Evolutionary conservation across 495 filamentous ascomycete species (phyloP), one percentile per base, ranked within the genome.

Genomic region (Xylaria palmicola): DNA sequence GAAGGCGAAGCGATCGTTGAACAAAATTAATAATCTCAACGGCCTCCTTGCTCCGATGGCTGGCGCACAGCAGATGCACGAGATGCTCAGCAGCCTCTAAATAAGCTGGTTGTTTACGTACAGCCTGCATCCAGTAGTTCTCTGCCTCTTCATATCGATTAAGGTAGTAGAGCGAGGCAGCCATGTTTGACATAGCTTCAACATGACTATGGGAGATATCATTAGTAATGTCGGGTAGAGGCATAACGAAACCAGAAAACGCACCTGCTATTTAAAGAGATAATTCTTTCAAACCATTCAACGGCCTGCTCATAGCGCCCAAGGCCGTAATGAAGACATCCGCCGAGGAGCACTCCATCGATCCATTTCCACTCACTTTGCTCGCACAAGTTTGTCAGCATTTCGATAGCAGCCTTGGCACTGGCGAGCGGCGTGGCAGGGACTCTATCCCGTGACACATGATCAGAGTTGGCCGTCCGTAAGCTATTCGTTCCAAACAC

Each of bases 31-130:
- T 98, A 47, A 95, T 86, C 49, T 89, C 85, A 48, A 98, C 88
- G 13, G 93, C 94, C 68, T 98, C 92, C 66, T 83, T 87, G 29
- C 86, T 90, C 60, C 93, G 84, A 54, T 94, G 87, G 48, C 86
- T 89, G 56, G 85, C 88, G 72, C 91, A 96, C 22, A 97, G 73
- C 30, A 99, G 78, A 6, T 92, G 91, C 29, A 98, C 88, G 3
- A 99, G 82, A 79, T 98, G 94, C 71, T 99, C 94, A 15, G 95
- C 92, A 13, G 94, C 95, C 77, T 99, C 94, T 62, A 99, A 90
- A 75, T 94, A 96, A 72, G 87, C 91, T 2, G 94, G 94, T 4
- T 91, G 86, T 43, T 90, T 77, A 65, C 86, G 90, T 32, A 99
- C 86, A 15, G 91, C 91, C 53, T 84, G 86, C 50, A 88, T 74